These are phyloP conservation scores for Penicillium psychrofluorescens DNA, from an alignment of 495 filamentous ascomycete species.

Conservation along the genomic window DNA sequence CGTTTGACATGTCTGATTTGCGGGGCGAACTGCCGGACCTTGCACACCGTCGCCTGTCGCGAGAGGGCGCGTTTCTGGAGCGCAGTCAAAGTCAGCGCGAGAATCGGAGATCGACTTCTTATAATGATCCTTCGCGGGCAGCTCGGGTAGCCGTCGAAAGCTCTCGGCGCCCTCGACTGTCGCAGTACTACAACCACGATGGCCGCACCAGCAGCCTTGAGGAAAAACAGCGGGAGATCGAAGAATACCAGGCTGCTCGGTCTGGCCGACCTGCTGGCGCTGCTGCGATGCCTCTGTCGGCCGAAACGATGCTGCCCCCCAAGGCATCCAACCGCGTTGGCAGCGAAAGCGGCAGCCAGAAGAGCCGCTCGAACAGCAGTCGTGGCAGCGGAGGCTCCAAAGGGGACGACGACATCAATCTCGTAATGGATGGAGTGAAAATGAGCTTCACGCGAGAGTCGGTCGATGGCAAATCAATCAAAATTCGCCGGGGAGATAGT, in stretches of 20 bases:
- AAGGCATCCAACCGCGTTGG: conserved; percentile 22
- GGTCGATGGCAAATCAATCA: conserved; percentile 33
- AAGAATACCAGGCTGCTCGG: conserved; percentile 33
- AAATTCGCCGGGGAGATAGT: conserved; percentile 33
- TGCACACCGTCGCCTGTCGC: conserved; percentile 18
- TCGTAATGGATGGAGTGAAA: conserved; percentile 36
- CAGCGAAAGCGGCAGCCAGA: conserved; percentile 40
- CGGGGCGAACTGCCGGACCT: conserved; percentile 25
- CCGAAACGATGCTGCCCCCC: conserved; percentile 26
- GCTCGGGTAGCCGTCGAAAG: conserved; percentile 27
- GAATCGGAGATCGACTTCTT: conserved; percentile 20
- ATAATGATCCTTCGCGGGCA: conserved; percentile 24
- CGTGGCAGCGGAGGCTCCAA: conserved; percentile 32
- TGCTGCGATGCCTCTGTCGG: conserved; percentile 23
- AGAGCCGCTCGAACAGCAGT: conserved; percentile 39
- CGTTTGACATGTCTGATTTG: conserved; percentile 29
- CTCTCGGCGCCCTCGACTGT: conserved; percentile 24
- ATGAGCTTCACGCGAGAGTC: conserved; percentile 33
- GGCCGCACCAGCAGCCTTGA: conserved; percentile 15
- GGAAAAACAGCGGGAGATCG: conserved; percentile 21
- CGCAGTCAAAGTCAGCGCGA: conserved; percentile 27
- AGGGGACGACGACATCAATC: conserved; percentile 30
- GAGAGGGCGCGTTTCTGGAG: conserved; percentile 25
- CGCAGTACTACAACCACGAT: conserved; percentile 25
- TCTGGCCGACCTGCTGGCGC: conserved; percentile 13